Percentiles rank a stretch among this genome's conserved stretches.
phyloP scores from a whole-genome alignment of 2,329 filamentous ascomycete genomes.

The Exophiala viscosa region DNA sequence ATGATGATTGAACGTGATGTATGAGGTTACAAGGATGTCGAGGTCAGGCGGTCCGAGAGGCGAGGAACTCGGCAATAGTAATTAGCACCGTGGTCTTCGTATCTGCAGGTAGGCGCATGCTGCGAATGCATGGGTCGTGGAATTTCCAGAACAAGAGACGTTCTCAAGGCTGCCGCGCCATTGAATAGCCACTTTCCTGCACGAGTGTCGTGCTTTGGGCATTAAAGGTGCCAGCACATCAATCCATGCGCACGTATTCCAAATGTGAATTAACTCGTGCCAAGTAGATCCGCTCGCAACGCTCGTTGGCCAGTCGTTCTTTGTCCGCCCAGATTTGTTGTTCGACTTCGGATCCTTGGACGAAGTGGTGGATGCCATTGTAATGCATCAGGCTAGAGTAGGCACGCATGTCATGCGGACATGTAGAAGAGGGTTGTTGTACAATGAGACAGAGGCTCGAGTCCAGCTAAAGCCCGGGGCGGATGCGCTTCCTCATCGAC shows the following conservation, averaged over 20 bases:
- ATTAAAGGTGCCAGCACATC: conserved; percentile 21
- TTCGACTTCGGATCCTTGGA: conserved; percentile 2
- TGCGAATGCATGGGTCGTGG: not conserved
- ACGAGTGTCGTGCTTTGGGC: conserved; percentile 21
- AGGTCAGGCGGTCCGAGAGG: not conserved
- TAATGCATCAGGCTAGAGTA: conserved; percentile 6
- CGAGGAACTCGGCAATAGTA: not conserved
- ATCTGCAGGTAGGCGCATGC: conserved; percentile 1
- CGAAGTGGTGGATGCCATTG: not conserved
- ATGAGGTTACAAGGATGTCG: not conserved
- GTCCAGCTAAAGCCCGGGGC: not conserved
- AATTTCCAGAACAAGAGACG: conserved; percentile 3
- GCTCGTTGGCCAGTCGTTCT: not conserved
- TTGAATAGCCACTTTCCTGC: conserved; percentile 7
- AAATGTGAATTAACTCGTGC: conserved; percentile 10
- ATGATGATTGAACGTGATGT: not conserved
- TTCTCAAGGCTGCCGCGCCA: not conserved
- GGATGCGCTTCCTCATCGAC: not conserved
- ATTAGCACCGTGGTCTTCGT: not conserved
- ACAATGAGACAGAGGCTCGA: not conserved
- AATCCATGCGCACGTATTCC: conserved; percentile 6
- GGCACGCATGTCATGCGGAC: conserved; percentile 13
- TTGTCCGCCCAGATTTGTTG: not conserved
- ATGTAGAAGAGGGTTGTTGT: not conserved
- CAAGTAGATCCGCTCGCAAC: conserved; percentile 8